A percentile compares a stretch with the other conserved stretches of the same genome.
These are phyloP conservation scores for Cantharellus anzutake DNA, from an alignment of 768 basidiomycete genomes.

Conservation along the genomic window DNA sequence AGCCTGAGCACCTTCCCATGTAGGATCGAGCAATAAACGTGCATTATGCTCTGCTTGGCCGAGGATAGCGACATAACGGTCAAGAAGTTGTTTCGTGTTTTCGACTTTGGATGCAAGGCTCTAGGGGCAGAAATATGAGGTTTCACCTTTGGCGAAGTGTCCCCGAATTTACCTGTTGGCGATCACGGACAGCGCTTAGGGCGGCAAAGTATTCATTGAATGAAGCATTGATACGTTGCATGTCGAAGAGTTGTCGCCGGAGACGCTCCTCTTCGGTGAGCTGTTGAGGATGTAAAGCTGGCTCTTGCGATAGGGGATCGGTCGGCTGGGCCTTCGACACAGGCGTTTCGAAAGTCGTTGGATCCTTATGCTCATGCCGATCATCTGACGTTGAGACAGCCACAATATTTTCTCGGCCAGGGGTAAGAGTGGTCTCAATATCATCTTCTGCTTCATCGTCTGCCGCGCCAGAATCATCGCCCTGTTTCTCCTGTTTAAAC, in stretches of 20 bases:
- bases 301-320: background rate
- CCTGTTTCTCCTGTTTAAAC: no score
- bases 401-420: no score
- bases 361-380: no score
- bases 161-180: slow-evolving; percentile 4
- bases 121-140: background rate
- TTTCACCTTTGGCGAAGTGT: background rate
- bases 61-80: slow-evolving; percentile 9
- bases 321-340: no score
- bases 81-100: slow-evolving; percentile 8
- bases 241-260: slow-evolving; percentile 5
- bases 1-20: slow-evolving; percentile 11
- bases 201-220: slow-evolving; percentile 7
- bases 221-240: slow-evolving; percentile 6
- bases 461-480: no score
- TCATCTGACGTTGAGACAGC: no score
- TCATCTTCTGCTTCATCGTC: no score
- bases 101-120: slow-evolving; percentile 8
- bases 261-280: slow-evolving; percentile 7
- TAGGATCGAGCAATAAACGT: slow-evolving; percentile 7
- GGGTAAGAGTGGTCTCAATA: no score
- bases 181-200: slow-evolving; percentile 6
- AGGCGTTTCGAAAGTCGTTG: no score
- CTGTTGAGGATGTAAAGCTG: background rate
- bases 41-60: slow-evolving; percentile 10